Evolutionary conservation across 768 basidiomycete genomes (phyloP).

Genomic region (Terana coerulea): DNA sequence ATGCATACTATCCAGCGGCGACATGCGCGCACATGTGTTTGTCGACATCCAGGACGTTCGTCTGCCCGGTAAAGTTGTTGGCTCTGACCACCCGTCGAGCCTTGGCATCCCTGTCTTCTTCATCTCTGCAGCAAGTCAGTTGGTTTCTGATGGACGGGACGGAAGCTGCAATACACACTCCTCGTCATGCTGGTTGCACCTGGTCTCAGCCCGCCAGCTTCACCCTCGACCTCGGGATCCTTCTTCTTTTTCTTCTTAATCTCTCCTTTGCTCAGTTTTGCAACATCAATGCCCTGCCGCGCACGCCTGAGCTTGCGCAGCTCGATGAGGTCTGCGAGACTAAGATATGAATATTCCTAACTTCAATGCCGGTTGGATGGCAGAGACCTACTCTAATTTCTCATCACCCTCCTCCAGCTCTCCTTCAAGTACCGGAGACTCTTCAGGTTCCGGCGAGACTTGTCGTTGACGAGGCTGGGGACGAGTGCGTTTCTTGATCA

Average conservation of each 20-base stretch:
- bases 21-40: constrained; percentile 77
- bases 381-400: constrained; percentile 19
- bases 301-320: constrained; percentile 70
- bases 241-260: constrained; percentile 65
- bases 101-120: constrained; percentile 64
- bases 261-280: constrained; percentile 84
- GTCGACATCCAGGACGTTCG: constrained; percentile 92
- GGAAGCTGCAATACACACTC: constrained; percentile 42
- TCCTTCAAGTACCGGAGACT: neutral
- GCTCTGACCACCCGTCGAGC: constrained; percentile 71
- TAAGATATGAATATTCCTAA: constrained; percentile 22
- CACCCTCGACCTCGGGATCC: constrained; percentile 36
- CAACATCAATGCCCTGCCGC: constrained; percentile 80
- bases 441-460: constrained; percentile 33
- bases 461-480: constrained; percentile 59
- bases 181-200: constrained; percentile 44
- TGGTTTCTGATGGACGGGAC: neutral
- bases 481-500: constrained; percentile 75
- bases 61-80: constrained; percentile 97
- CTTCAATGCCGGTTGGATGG: neutral
- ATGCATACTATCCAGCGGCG: neutral
- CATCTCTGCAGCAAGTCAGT: constrained; percentile 40
- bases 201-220: constrained; percentile 53
- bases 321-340: constrained; percentile 81
- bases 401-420: constrained; percentile 16